Conservation (phyloP, 1,284 basidiomycete genomes). For the Papiliotrema fonsecae region DNA sequence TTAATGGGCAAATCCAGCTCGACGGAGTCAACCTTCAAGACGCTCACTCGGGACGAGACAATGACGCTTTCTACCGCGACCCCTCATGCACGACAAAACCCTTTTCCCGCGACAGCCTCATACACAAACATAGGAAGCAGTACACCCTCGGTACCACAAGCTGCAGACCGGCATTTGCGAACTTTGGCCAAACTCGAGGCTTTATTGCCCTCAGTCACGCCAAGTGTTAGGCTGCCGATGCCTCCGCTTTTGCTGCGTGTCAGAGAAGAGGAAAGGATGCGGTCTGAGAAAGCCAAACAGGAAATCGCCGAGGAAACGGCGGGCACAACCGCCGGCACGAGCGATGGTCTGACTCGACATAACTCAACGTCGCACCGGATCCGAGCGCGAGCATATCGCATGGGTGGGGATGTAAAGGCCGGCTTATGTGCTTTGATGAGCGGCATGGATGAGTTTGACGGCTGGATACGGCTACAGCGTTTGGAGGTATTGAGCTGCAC, state of each 20-base stretch:
- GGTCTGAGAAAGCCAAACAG: constrained; percentile 18
- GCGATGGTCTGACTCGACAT: constrained; percentile 9
- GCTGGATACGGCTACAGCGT: constrained; percentile 26
- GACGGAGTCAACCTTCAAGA: not conserved
- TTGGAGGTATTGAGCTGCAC: constrained; percentile 20
- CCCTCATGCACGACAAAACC: not conserved
- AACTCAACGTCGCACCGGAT: constrained; percentile 4
- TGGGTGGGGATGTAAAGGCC: constrained; percentile 32
- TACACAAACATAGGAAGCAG: no score
- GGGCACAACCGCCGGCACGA: not conserved
- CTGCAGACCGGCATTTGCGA: constrained; percentile 19
- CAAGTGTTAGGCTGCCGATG: constrained; percentile 26
- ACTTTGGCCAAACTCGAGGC: constrained; percentile 13
- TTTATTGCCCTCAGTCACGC: constrained; percentile 25
- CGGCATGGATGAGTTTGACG: constrained; percentile 27
- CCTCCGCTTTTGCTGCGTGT: constrained; percentile 27
- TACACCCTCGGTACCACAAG: not conserved
- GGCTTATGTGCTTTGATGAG: constrained; percentile 20
- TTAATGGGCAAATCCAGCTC: constrained; percentile 13
- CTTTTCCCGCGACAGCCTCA: no score
- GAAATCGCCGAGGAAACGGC: constrained; percentile 12
- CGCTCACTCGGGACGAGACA: not conserved
- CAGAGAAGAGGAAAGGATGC: constrained; percentile 18
- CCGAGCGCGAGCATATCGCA: constrained; percentile 24
- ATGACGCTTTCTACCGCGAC: not conserved